Percentiles rank a stretch among this genome's conserved stretches.
These are phyloP conservation scores for Ampelocalamus luodianensis DNA, from an alignment of 176 grass and related monocot species.

Conservation along the genomic window DNA sequence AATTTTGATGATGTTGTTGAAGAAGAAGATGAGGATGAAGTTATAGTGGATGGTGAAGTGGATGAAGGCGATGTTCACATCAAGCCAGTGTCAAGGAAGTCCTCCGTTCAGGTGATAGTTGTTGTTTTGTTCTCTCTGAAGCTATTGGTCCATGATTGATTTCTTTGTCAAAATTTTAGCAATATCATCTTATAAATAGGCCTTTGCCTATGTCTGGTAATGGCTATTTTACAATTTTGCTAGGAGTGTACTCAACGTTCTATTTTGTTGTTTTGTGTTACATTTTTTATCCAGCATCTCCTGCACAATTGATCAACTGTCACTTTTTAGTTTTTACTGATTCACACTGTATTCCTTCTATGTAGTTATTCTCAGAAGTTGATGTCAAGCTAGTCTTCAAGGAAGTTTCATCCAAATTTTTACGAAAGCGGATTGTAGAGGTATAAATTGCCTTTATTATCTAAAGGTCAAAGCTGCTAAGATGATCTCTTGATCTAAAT, in stretches of 20 bases:
- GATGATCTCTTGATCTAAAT: slow-evolving; percentile 1
- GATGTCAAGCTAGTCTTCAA: slow-evolving; percentile 99
- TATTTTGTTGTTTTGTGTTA: slow-evolving; percentile 27
- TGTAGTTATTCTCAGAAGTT: slow-evolving; percentile 95
- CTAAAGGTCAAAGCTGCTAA: not conserved
- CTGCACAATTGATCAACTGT: slow-evolving; percentile 5
- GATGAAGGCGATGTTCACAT: slow-evolving; percentile 99
- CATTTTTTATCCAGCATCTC: slow-evolving; percentile 27
- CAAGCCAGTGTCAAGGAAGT: slow-evolving; percentile 73
- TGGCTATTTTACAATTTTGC: not conserved
- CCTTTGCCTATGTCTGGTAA: not conserved
- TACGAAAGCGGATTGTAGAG: slow-evolving; percentile 88
- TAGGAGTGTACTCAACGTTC: not conserved
- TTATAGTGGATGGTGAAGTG: slow-evolving; percentile 90
- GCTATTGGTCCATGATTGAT: not conserved
- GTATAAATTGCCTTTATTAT: slow-evolving; percentile 48
- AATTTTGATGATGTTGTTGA: slow-evolving; percentile 60
- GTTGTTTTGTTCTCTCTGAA: slow-evolving; percentile 30
- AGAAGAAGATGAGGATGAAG: slow-evolving; percentile 88
- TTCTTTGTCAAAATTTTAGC: not conserved
- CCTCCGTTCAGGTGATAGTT: slow-evolving; percentile 58
- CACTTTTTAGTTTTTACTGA: slow-evolving; percentile 30
- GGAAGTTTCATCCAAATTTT: slow-evolving; percentile 92
- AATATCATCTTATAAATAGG: slow-evolving; percentile 11
- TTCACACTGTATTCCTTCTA: slow-evolving; percentile 23